Evolutionary conservation across 2,329 filamentous ascomycete species (phyloP).

Genomic region (Myriosclerotinia scirpicola): DNA sequence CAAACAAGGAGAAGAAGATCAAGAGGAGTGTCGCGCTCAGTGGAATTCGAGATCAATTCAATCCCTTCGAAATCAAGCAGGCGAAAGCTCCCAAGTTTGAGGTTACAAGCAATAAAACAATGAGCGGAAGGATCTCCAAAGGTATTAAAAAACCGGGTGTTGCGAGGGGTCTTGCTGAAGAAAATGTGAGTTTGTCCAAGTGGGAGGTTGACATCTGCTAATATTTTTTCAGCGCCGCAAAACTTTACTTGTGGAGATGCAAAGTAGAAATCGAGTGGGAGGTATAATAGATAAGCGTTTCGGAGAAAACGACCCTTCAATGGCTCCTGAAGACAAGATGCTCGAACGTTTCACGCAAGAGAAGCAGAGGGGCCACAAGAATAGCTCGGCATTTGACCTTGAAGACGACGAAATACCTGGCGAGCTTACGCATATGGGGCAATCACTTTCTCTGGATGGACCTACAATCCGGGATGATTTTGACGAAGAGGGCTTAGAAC

Average conservation of each 20-base stretch:
- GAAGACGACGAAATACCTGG: conserved; percentile 74
- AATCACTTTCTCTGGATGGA: conserved; percentile 65
- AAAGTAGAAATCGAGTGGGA: conserved; percentile 84
- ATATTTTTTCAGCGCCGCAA: conserved; percentile 28
- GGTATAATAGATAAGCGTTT: conserved; percentile 92
- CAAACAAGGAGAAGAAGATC: conserved; percentile 69
- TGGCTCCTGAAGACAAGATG: conserved; percentile 92
- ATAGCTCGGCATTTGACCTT: conserved; percentile 81
- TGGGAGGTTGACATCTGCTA: conserved; percentile 20
- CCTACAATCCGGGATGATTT: conserved; percentile 68
- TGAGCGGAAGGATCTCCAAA: conserved; percentile 52
- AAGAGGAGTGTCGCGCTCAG: conserved; percentile 76
- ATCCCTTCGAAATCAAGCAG: conserved; percentile 93
- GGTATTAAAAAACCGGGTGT: conserved; percentile 73
- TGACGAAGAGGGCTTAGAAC: conserved; percentile 69
- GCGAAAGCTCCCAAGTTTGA: conserved; percentile 80
- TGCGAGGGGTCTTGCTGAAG: conserved; percentile 82
- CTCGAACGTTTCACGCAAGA: conserved; percentile 87
- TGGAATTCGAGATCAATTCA: conserved; percentile 92
- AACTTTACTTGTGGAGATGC: conserved; percentile 61
- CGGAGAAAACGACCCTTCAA: conserved; percentile 89
- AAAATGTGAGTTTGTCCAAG: conserved; percentile 58
- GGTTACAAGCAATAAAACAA: conserved; percentile 65
- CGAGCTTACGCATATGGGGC: conserved; percentile 79
- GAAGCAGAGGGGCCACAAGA: conserved; percentile 76